Conservation (phyloP, 176 grass and related monocot species). For the Oryza punctata region DNA sequence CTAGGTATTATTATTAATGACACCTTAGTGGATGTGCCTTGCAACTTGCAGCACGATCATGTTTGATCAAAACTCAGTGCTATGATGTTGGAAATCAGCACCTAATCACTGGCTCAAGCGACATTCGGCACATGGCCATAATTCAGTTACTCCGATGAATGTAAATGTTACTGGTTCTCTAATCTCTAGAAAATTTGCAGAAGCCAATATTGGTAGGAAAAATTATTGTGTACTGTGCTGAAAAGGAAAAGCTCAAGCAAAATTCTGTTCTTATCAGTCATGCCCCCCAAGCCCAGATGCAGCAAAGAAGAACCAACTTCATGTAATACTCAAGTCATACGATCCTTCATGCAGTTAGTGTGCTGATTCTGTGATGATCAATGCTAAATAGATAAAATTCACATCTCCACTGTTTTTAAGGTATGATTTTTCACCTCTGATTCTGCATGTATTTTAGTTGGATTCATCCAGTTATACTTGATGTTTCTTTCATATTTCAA, state of each 20-base stretch:
- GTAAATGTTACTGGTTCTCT: not conserved
- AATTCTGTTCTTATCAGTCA: not conserved
- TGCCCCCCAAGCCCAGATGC: not conserved
- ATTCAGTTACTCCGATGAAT: not conserved
- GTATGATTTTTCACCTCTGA: not conserved
- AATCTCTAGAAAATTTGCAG: not conserved
- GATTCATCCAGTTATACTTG: not conserved
- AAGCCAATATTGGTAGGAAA: not conserved
- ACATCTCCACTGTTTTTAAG: not conserved
- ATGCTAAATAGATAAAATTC: not conserved
- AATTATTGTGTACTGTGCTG: not conserved
- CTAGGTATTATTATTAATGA: not conserved
- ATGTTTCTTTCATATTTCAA: not conserved
- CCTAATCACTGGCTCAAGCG: not conserved
- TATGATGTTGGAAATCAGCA: not conserved
- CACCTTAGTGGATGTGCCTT: not conserved
- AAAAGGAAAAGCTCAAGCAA: not conserved
- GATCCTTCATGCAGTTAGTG: not conserved
- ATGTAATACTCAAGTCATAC: not conserved
- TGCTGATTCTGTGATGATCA: not conserved
- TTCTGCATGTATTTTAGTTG: not conserved
- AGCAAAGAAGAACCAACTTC: not conserved
- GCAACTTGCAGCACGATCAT: not conserved
- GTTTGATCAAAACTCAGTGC: not conserved
- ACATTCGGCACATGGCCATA: not conserved